Evolutionary conservation across 257 asterid species (phyloP), one percentile per base, ranked within the genome.

Genomic region (Solanum sejunctum): DNA sequence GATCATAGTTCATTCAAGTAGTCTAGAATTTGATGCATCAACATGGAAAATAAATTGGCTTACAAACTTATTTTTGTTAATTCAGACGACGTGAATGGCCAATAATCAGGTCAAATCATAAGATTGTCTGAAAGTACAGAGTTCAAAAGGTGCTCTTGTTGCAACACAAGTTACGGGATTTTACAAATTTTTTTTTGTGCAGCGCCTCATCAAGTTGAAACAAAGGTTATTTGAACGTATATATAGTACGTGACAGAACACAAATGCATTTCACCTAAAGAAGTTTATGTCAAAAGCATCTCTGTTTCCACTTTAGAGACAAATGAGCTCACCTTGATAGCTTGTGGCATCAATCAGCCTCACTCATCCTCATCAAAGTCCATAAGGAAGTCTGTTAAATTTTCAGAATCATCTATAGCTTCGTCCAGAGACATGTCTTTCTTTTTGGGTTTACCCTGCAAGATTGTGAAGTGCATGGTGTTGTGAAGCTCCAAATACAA

Each of bases 381-480:
- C 88, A 95, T 84, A 16, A 95, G 97, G 80, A 95, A 95, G 88
- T 95, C 99, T 18, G 99, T 95, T 80, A 95, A 88, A 91, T 95
- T 95, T 84, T 94, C 99, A 5, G 99, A 92, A 84, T 95, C 97
- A 73, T 93, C 99, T 80, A 94, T 11, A 23, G 99, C 99, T 91
- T 95, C 99, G 5, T 92, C 99, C 80, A 95, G 91, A 72, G 99
- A 88, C 92, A 94, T 81, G 89, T 87, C 88, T 21, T 85, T 86
- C 85, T 89, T 92, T 80, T 92, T 89, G 12, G 96, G 92, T 84
- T 92, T 92, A 23, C 81, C 88, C 95, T 94, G 91, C 88, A 83
- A 85, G 47, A 47, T 16, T 47, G 6, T 78, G 18, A 52, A 78
- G 64, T 16, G 85, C 49, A 84, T 86, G 83, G 10, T 85, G 55